Percentiles rank a stretch among this genome's conserved stretches.
Conservation (phyloP, 2,329 filamentous ascomycete species). For the Sclerotinia minor region DNA sequence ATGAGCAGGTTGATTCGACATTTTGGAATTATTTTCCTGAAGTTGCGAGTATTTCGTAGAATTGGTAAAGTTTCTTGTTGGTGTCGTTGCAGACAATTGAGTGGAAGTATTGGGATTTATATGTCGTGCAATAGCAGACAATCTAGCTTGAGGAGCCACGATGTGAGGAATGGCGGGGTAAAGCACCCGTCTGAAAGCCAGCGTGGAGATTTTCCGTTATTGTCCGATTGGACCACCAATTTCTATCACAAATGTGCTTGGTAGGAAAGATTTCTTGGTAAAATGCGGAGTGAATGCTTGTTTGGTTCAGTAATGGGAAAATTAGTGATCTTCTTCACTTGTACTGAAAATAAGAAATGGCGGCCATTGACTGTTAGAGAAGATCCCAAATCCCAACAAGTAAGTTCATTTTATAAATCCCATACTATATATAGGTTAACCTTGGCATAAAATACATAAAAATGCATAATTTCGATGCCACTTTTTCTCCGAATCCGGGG, state of each 20-base stretch:
- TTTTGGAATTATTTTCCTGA: slow-evolving; percentile 39
- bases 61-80: slow-evolving; percentile 27
- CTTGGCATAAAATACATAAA: background rate
- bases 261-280: slow-evolving; percentile 5
- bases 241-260: background rate
- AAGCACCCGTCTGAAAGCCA: slow-evolving; percentile 21
- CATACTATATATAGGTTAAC: background rate
- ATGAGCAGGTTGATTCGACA: slow-evolving; percentile 64
- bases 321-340: background rate
- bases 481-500: slow-evolving; percentile 15
- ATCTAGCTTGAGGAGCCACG: slow-evolving; percentile 31
- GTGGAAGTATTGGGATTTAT: slow-evolving; percentile 29
- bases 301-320: background rate
- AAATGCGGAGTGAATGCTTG: background rate
- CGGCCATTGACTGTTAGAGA: background rate
- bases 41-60: background rate
- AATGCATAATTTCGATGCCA: background rate
- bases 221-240: slow-evolving; percentile 23
- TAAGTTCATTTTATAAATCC: slow-evolving; percentile 1
- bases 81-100: background rate
- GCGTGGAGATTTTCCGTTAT: slow-evolving; percentile 18
- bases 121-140: slow-evolving; percentile 44
- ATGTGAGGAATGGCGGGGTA: slow-evolving; percentile 30
- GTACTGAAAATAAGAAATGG: background rate
- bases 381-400: background rate